phyloP scores from a whole-genome alignment of 2,329 filamentous ascomycete genomes.

The Pseudopyrenochaeta lycopersici region DNA sequence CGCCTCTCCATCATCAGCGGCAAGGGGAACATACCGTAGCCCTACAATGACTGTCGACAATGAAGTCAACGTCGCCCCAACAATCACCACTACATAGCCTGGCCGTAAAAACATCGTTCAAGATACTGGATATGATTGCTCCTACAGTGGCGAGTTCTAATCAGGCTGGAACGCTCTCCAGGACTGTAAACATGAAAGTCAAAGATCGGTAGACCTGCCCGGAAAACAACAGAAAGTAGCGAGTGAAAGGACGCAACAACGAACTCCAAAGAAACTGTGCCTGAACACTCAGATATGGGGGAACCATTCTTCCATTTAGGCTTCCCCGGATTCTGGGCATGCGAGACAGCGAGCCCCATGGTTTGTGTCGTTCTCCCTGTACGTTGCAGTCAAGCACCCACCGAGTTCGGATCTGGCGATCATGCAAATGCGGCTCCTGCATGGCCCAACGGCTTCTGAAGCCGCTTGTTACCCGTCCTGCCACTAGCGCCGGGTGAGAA shows the following conservation, averaged over 20 bases:
- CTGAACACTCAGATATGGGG: conserved; percentile 15
- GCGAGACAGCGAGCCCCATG: conserved; percentile 21
- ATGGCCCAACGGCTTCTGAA: conserved; percentile 13
- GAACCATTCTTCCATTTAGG: conserved; percentile 12
- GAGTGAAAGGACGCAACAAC: conserved; percentile 11
- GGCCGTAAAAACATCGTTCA: conserved; percentile 40
- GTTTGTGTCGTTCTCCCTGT: conserved; percentile 20
- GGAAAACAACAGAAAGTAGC: conserved; percentile 9
- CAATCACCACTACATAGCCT: conserved; percentile 46
- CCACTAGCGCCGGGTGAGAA: not conserved
- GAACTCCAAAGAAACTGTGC: conserved; percentile 8
- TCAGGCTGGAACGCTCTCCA: not conserved
- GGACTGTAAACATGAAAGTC: conserved; percentile 2
- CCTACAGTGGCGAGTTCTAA: conserved; percentile 1
- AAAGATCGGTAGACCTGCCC: conserved; percentile 6
- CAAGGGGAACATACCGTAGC: conserved; percentile 36
- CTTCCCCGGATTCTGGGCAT: conserved; percentile 30
- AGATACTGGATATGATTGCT: not conserved
- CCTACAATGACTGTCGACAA: conserved; percentile 44
- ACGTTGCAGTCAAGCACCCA: conserved; percentile 18
- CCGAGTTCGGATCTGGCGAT: conserved; percentile 12
- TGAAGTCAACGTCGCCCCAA: conserved; percentile 44
- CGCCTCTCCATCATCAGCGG: not conserved
- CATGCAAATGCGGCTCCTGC: conserved; percentile 13
- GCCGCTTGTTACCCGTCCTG: conserved; percentile 7